A percentile compares a stretch with the other conserved stretches of the same genome.
Conservation (phyloP, 176 grass and related monocot genomes). For the Oryza longistaminata region DNA sequence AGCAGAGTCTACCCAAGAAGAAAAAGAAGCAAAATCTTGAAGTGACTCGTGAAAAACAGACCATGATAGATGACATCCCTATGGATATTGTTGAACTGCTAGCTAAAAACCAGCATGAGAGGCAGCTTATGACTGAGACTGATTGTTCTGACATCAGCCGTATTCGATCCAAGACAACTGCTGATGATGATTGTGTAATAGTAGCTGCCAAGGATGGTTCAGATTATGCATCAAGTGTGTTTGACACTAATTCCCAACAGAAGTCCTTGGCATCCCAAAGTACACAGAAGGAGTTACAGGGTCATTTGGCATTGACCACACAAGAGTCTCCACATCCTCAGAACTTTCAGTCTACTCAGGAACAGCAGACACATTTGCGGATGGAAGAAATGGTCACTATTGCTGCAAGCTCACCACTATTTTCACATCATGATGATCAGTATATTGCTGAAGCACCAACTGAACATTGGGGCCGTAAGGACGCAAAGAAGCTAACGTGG, state of each 20-base stretch:
- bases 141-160: slow-evolving; percentile 18
- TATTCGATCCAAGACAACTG: background rate
- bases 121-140: slow-evolving; percentile 36
- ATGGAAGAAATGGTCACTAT: slow-evolving; percentile 40
- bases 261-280: slow-evolving; percentile 34
- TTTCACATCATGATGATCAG: slow-evolving; percentile 36
- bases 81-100: slow-evolving; percentile 95
- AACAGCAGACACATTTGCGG: slow-evolving; percentile 10
- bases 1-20: slow-evolving; percentile 39
- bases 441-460: slow-evolving; percentile 20
- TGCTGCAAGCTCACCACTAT: slow-evolving; percentile 31
- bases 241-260: slow-evolving; percentile 27
- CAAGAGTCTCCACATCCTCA: slow-evolving; percentile 19
- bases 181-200: slow-evolving; percentile 41
- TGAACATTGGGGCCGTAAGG: slow-evolving; percentile 22
- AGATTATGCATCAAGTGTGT: slow-evolving; percentile 26
- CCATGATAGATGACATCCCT: slow-evolving; percentile 64
- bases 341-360: background rate
- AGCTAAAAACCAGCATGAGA: slow-evolving; percentile 59
- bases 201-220: slow-evolving; percentile 19
- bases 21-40: slow-evolving; percentile 42
- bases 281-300: slow-evolving; percentile 30
- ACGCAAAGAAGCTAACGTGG: slow-evolving; percentile 38
- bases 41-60: slow-evolving; percentile 27
- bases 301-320: slow-evolving; percentile 4